Evolutionary conservation across 2,329 filamentous ascomycete species (phyloP).

Genomic region (Talaromyces sp.): DNA sequence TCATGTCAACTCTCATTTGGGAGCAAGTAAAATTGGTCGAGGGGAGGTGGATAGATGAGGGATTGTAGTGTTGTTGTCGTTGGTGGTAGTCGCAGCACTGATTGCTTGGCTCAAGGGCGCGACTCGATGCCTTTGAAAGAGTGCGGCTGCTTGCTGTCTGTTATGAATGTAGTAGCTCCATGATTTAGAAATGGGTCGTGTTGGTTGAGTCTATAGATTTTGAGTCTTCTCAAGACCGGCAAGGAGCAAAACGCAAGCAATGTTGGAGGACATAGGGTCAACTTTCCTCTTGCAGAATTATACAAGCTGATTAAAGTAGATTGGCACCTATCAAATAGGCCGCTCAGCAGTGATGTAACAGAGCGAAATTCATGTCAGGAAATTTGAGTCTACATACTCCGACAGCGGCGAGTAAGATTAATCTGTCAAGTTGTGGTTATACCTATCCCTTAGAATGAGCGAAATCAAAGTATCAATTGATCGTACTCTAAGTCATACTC

Average conservation of each 20-base stretch:
- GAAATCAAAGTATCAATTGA: not conserved
- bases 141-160: too few relatives aligned
- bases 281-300: too few relatives aligned
- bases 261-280: not conserved
- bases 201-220: not conserved
- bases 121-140: not conserved
- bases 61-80: not conserved
- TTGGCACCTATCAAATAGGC: not conserved
- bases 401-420: not conserved
- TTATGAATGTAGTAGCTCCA: not conserved
- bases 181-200: not conserved
- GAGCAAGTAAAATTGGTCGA: not conserved
- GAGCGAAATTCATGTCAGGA: not conserved
- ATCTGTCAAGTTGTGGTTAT: too few relatives aligned
- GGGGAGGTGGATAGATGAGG: not conserved
- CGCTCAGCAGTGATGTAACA: not conserved
- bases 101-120: not conserved
- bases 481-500: constrained; percentile 14
- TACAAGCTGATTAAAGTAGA: not conserved
- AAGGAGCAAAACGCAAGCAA: not conserved
- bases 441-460: not conserved
- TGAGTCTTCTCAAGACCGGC: not conserved
- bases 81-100: not conserved
- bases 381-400: not conserved
- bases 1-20: not conserved